Evolutionary conservation across 345 rosid species (phyloP).

Genomic region (Kandelia obovata): DNA sequence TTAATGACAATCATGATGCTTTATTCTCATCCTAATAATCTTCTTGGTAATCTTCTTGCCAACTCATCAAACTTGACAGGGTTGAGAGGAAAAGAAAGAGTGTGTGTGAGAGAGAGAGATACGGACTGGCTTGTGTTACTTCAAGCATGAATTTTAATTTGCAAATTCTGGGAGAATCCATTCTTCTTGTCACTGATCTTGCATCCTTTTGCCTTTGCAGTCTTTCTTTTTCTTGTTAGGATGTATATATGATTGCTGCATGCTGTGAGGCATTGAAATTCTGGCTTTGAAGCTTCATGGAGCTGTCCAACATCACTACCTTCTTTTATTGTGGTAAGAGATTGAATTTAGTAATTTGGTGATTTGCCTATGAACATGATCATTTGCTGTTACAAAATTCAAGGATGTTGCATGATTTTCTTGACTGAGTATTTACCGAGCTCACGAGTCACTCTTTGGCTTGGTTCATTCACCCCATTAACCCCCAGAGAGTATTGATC

Average conservation of each 20-base stretch:
- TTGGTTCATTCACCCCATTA: no score
- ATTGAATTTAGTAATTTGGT: neutral
- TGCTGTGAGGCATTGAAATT: neutral
- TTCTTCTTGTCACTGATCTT: neutral
- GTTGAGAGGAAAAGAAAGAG: neutral
- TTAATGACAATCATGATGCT: constrained; percentile 15
- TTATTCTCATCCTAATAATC: constrained; percentile 13
- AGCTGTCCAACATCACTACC: neutral
- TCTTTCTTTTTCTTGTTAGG: constrained; percentile 8
- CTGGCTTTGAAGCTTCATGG: constrained; percentile 9
- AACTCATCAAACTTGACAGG: neutral
- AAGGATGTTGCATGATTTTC: neutral
- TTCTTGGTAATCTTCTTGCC: constrained; percentile 9
- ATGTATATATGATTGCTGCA: constrained; percentile 10
- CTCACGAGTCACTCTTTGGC: no score
- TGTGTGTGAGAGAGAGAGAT: no score
- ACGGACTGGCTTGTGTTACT: neutral
- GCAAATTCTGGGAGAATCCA: neutral
- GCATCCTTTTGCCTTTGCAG: neutral
- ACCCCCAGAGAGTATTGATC: no score
- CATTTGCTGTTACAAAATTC: neutral
- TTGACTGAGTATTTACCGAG: neutral
- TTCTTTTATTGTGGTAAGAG: constrained; percentile 9
- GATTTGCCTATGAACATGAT: neutral
- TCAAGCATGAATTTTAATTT: neutral